A percentile compares a stretch with the other conserved stretches of the same genome.
These are phyloP conservation scores for Fusarium sp. DNA, from an alignment of 2,329 filamentous ascomycete species.

Conservation along the genomic window DNA sequence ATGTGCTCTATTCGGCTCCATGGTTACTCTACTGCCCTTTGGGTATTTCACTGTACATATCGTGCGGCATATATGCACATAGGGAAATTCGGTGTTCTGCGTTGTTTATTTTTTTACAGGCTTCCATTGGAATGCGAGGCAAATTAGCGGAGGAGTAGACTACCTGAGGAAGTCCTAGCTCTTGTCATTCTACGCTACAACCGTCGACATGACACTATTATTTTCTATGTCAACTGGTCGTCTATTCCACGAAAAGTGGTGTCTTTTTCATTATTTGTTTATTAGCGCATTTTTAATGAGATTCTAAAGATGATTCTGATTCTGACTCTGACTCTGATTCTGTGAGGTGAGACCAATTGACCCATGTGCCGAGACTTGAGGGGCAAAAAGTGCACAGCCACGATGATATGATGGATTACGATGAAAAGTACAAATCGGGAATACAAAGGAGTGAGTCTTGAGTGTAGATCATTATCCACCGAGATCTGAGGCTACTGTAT, in stretches of 20 bases:
- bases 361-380: constrained; percentile 16
- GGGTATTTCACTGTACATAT: constrained; percentile 46
- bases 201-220: constrained; percentile 12
- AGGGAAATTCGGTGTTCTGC: constrained; percentile 44
- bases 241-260: background rate
- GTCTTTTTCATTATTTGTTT: background rate
- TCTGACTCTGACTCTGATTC: background rate
- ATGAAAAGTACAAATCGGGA: background rate
- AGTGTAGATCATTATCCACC: background rate
- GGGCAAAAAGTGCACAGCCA: constrained; percentile 35
- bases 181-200: background rate
- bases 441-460: background rate
- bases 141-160: constrained; percentile 23
- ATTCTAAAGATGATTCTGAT: background rate
- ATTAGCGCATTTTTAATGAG: constrained; percentile 31
- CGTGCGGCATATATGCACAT: constrained; percentile 47
- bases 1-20: constrained; percentile 11
- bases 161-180: constrained; percentile 12
- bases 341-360: background rate
- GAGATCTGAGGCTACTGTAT: background rate
- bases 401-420: background rate
- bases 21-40: constrained; percentile 12
- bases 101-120: constrained; percentile 26
- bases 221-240: constrained; percentile 17
- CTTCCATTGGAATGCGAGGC: constrained; percentile 1